A percentile compares a stretch with the other conserved stretches of the same genome.
Conservation (phyloP, 2,329 filamentous ascomycete species). For the Trichoderma sp. region DNA sequence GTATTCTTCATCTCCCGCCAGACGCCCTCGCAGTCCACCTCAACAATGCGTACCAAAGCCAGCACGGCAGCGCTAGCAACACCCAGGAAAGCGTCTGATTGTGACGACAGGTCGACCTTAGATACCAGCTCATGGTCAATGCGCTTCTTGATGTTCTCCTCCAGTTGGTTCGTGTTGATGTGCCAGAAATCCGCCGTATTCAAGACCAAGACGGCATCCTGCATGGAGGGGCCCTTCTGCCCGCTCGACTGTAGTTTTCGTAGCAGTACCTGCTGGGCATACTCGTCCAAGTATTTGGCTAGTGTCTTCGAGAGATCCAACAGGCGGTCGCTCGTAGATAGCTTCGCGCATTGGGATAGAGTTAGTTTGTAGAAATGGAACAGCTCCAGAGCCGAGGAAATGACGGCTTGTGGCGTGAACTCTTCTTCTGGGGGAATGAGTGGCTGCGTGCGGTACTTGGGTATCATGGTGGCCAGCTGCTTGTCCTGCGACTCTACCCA, state of each 20-base stretch:
- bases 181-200: constrained; percentile 99
- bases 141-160: constrained; percentile 89
- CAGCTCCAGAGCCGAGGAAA: constrained; percentile 90
- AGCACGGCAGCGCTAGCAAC: constrained; percentile 88
- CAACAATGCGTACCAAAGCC: constrained; percentile 79
- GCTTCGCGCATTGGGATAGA: constrained; percentile 90
- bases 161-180: constrained; percentile 85
- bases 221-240: constrained; percentile 56
- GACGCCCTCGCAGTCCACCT: constrained; percentile 76
- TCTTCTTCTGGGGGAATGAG: constrained; percentile 84
- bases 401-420: constrained; percentile 85
- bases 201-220: constrained; percentile 82
- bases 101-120: constrained; percentile 84
- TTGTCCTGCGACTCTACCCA: constrained; percentile 98
- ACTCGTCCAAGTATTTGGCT: constrained; percentile 92
- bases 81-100: constrained; percentile 93
- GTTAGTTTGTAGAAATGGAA: constrained; percentile 97
- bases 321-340: constrained; percentile 86
- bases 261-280: constrained; percentile 88
- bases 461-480: constrained; percentile 79
- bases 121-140: constrained; percentile 77
- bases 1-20: constrained; percentile 99
- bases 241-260: constrained; percentile 64
- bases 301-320: constrained; percentile 83
- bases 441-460: constrained; percentile 82